A percentile compares a stretch with the other conserved stretches of the same genome.
Evolutionary conservation across 2,329 filamentous ascomycete species (phyloP).

Genomic region (Drechmeria coniospora): DNA sequence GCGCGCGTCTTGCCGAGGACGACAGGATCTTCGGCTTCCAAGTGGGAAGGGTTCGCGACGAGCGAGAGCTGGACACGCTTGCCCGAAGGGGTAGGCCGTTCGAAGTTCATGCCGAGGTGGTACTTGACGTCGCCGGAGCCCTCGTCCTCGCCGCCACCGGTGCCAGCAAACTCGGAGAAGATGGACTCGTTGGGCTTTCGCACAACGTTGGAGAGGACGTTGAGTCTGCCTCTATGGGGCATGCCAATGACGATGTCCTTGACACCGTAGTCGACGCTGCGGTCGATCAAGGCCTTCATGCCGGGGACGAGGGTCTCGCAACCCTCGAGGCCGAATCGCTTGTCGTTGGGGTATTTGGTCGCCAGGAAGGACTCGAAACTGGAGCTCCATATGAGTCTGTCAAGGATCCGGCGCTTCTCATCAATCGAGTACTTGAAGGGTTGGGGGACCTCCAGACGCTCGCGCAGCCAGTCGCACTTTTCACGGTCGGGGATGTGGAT

Average conservation of each 20-base stretch:
- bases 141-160: slow-evolving; percentile 75
- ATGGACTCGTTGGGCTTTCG: slow-evolving; percentile 99
- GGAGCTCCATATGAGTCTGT: slow-evolving; percentile 95
- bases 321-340: slow-evolving; percentile 95
- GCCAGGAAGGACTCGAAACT: slow-evolving; percentile 93
- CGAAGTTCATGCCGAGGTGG: slow-evolving; percentile 99
- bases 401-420: slow-evolving; percentile 94
- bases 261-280: slow-evolving; percentile 93
- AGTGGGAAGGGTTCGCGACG: slow-evolving; percentile 93
- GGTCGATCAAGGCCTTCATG: slow-evolving; percentile 98
- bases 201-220: slow-evolving; percentile 95
- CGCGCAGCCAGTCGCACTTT: slow-evolving; percentile 95
- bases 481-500: slow-evolving; percentile 96
- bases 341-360: slow-evolving; percentile 98
- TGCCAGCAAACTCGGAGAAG: slow-evolving; percentile 94
- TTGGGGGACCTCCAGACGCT: slow-evolving; percentile 82
- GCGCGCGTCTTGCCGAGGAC: slow-evolving; percentile 94
- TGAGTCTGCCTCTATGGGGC: slow-evolving; percentile 96
- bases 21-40: slow-evolving; percentile 95
- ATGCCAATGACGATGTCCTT: slow-evolving; percentile 99
- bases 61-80: slow-evolving; percentile 99
- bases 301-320: slow-evolving; percentile 93
- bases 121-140: slow-evolving; percentile 99
- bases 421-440: slow-evolving; percentile 97
- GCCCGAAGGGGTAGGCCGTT: slow-evolving; percentile 91